Evolutionary conservation across 345 rosid genomes (phyloP).

Genomic region (Excoecaria agallocha): DNA sequence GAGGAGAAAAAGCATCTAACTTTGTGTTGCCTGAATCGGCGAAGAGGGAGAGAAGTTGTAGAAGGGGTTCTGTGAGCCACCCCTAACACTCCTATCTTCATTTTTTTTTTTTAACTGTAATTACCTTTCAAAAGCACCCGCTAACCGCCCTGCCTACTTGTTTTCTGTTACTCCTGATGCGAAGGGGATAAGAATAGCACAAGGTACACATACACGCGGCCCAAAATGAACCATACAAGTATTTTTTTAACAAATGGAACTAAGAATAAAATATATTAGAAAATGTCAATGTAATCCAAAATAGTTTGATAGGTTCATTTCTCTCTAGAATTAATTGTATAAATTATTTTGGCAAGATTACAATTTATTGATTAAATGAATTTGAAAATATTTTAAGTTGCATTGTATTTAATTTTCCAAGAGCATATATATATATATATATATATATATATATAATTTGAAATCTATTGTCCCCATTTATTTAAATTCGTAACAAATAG

Average conservation of each 20-base stretch:
- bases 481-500: no score
- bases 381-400: no score
- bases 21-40: conserved; percentile 37
- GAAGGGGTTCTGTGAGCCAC: conserved; percentile 38
- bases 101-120: conserved; percentile 8
- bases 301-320: no score
- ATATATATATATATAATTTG: no score
- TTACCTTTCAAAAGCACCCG: background rate
- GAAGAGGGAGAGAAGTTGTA: conserved; percentile 35
- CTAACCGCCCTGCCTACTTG: background rate
- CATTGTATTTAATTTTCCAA: no score
- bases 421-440: no score
- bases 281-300: no score
- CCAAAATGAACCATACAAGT: conserved; percentile 19
- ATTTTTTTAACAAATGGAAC: background rate
- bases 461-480: no score
- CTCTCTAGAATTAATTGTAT: no score
- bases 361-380: no score
- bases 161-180: background rate
- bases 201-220: background rate
- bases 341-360: no score
- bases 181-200: conserved; percentile 23
- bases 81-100: conserved; percentile 38
- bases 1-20: conserved; percentile 48
- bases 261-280: no score